phyloP scores from a whole-genome alignment of 441 rosid species.

The Macaranga tanarius region DNA sequence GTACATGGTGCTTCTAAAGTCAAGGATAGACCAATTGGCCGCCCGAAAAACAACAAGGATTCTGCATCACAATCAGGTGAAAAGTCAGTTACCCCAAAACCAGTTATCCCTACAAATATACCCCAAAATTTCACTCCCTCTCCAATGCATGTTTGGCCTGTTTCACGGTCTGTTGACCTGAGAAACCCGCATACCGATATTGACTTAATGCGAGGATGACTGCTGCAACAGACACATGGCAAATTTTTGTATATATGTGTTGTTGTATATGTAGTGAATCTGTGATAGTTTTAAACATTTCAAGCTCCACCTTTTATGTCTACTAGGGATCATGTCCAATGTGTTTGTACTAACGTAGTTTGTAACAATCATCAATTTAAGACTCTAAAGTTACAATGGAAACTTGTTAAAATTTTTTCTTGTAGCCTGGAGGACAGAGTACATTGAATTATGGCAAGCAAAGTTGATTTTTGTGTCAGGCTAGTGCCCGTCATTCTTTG shows the following conservation, averaged over 20 bases:
- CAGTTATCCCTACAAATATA: slow-evolving; percentile 22
- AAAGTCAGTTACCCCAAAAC: slow-evolving; percentile 35
- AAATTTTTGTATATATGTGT: slow-evolving; percentile 63
- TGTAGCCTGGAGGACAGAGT: slow-evolving; percentile 10
- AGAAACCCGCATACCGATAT: slow-evolving; percentile 75
- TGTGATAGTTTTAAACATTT: slow-evolving; percentile 26
- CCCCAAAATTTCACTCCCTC: slow-evolving; percentile 47
- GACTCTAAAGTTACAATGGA: slow-evolving; percentile 20
- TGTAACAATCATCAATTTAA: slow-evolving; percentile 31
- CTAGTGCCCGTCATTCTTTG: background rate
- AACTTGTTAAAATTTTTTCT: slow-evolving; percentile 10
- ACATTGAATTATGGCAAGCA: background rate
- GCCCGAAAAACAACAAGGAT: slow-evolving; percentile 44
- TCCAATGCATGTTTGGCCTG: slow-evolving; percentile 56
- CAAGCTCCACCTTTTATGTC: slow-evolving; percentile 22
- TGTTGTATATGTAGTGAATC: slow-evolving; percentile 55
- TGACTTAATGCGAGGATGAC: slow-evolving; percentile 88
- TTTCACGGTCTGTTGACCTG: slow-evolving; percentile 55
- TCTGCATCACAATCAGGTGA: slow-evolving; percentile 38
- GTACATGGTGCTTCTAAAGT: slow-evolving; percentile 64
- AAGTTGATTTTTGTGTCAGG: background rate
- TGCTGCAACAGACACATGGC: slow-evolving; percentile 53
- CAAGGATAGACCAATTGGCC: slow-evolving; percentile 51
- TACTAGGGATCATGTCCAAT: slow-evolving; percentile 23
- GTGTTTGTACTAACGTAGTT: slow-evolving; percentile 52